These are phyloP conservation scores for Corchorus olitorius DNA, from an alignment of 345 rosid species.

Conservation along the genomic window DNA sequence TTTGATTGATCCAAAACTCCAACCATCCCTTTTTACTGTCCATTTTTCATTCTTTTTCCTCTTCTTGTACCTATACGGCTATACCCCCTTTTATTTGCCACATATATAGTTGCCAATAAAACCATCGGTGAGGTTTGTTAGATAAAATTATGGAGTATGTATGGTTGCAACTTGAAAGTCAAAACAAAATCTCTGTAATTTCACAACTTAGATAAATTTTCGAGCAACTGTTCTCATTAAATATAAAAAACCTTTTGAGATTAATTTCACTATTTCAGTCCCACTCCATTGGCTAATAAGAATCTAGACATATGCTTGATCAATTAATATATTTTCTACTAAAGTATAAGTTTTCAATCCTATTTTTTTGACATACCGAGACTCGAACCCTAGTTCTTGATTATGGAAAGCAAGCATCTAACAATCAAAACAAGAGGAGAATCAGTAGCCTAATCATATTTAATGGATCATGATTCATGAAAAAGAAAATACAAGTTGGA, in stretches of 20 bases:
- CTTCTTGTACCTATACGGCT: conserved; percentile 8
- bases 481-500: no score
- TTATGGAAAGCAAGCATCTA: no score
- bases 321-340: neutral
- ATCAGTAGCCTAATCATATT: no score
- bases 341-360: no score
- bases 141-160: neutral
- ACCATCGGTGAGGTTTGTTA: neutral
- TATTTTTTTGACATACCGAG: no score
- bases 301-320: neutral
- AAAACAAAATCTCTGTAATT: neutral
- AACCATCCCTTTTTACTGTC: neutral
- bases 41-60: neutral
- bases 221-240: neutral
- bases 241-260: neutral
- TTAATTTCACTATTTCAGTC: no score
- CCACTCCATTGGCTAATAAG: neutral
- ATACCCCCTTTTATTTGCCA: neutral
- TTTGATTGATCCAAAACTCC: conserved; percentile 35
- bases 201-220: neutral
- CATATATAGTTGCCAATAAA: neutral
- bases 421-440: no score
- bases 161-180: neutral
- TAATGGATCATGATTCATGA: no score
- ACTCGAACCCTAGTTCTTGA: no score